These are phyloP conservation scores for Heterobasidion annosum DNA, from an alignment of 1,284 basidiomycete species.

Conservation along the genomic window DNA sequence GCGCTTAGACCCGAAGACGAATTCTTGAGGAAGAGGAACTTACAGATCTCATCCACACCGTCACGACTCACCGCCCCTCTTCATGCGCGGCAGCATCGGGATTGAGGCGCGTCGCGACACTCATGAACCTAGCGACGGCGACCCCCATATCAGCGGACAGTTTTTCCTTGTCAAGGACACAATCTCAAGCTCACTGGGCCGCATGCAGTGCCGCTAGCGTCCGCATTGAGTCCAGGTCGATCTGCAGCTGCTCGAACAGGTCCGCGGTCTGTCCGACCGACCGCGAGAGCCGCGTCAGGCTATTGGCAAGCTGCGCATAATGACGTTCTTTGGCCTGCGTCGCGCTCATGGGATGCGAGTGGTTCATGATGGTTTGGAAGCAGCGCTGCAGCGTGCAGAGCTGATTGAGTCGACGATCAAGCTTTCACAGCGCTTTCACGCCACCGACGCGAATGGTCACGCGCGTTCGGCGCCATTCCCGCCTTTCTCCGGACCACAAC, in stretches of 20 bases:
- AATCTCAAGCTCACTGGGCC: constrained; percentile 43
- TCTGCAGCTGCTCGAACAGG: constrained; percentile 60
- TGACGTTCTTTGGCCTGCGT: constrained; percentile 67
- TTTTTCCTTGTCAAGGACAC: neutral
- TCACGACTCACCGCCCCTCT: no score
- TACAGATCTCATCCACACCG: no score
- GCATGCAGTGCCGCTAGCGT: constrained; percentile 64
- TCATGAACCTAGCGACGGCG: constrained; percentile 44
- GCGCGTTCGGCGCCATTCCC: neutral
- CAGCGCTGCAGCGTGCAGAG: neutral
- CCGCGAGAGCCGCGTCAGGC: constrained; percentile 50
- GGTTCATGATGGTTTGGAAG: neutral
- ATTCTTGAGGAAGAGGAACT: no score
- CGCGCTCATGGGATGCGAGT: constrained; percentile 39
- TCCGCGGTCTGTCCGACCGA: constrained; percentile 58
- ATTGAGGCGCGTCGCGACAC: constrained; percentile 27
- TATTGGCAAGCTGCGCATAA: constrained; percentile 57
- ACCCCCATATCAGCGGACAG: neutral
- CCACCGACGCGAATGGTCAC: neutral
- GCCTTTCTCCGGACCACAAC: neutral
- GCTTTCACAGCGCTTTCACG: neutral
- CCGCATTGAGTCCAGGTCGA: constrained; percentile 64
- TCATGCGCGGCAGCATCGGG: no score
- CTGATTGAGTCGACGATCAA: no score
- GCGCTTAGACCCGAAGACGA: no score